Conservation (phyloP, 805 yeast genomes). For the Allodekkera sacchari region DNA sequence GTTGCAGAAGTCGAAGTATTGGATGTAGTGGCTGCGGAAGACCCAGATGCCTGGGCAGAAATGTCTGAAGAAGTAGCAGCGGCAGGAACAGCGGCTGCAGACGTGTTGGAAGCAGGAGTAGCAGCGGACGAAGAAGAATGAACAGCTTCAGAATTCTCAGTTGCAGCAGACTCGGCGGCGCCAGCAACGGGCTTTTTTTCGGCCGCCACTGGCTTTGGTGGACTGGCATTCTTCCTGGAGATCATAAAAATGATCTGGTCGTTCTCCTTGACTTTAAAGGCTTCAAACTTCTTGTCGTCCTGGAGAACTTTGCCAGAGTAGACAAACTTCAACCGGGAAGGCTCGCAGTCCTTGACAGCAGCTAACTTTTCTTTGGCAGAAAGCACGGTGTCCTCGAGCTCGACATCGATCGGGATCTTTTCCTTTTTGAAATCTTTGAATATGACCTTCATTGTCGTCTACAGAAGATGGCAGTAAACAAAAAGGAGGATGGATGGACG, state of each 20-base stretch:
- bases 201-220: slow-evolving; percentile 17
- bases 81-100: slow-evolving; percentile 16
- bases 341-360: slow-evolving; percentile 55
- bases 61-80: slow-evolving; percentile 17
- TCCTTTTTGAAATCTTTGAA: slow-evolving; percentile 93
- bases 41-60: slow-evolving; percentile 4
- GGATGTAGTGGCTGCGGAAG: slow-evolving; percentile 5
- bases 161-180: slow-evolving; percentile 12
- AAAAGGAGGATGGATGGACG: not conserved
- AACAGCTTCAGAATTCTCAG: slow-evolving; percentile 18
- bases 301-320: slow-evolving; percentile 84
- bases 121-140: too few relatives aligned
- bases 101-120: slow-evolving; percentile 16
- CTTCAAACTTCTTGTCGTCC: slow-evolving; percentile 68
- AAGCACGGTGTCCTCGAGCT: slow-evolving; percentile 53
- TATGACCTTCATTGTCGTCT: slow-evolving; percentile 54
- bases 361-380: slow-evolving; percentile 73
- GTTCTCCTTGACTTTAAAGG: slow-evolving; percentile 69
- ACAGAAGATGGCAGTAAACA: not conserved
- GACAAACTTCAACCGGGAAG: slow-evolving; percentile 75
- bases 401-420: slow-evolving; percentile 73
- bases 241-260: slow-evolving; percentile 93
- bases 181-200: slow-evolving; percentile 5
- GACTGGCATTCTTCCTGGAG: slow-evolving; percentile 38
- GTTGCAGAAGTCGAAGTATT: slow-evolving; percentile 16